A percentile compares a stretch with the other conserved stretches of the same genome.
Conservation (phyloP, 805 yeast genomes). For the Sugiyamaella americana region DNA sequence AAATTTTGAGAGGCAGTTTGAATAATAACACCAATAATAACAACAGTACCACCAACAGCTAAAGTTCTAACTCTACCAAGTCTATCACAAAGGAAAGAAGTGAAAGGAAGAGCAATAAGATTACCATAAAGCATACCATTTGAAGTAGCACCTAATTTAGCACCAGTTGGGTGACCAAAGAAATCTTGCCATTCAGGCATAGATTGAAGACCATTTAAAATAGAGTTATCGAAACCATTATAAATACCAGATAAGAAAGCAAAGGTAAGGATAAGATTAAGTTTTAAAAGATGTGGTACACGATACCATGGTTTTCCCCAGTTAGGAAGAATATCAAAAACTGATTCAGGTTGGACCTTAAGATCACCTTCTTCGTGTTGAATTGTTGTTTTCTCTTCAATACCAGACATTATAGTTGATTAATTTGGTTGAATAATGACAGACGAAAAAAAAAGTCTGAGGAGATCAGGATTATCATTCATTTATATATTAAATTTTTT, state of each 20-base stretch:
- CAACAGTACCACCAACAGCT: constrained; percentile 46
- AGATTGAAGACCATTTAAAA: constrained; percentile 20
- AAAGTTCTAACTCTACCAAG: constrained; percentile 54
- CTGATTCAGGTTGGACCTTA: not conserved
- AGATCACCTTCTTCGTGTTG: not conserved
- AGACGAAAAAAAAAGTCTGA: too few species aligned
- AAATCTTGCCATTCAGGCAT: constrained; percentile 20
- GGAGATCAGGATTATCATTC: too few species aligned
- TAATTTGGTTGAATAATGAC: too few species aligned
- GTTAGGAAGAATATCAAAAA: constrained; percentile 1
- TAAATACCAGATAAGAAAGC: constrained; percentile 13
- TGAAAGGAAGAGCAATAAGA: constrained; percentile 60
- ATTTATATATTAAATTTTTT: too few species aligned
- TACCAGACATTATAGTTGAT: not conserved
- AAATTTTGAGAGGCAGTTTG: constrained; percentile 35
- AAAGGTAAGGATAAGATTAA: constrained; percentile 14
- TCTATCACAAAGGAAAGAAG: constrained; percentile 51
- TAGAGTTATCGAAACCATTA: constrained; percentile 16
- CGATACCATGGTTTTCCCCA: constrained; percentile 6
- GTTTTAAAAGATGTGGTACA: constrained; percentile 9
- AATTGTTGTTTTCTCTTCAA: not conserved
- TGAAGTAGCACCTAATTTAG: constrained; percentile 12
- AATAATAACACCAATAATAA: constrained; percentile 54
- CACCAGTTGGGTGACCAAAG: constrained; percentile 14
- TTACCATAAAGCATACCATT: constrained; percentile 43